Conservation (phyloP, 257 asterid genomes). For the Capsicum rhomboideum region DNA sequence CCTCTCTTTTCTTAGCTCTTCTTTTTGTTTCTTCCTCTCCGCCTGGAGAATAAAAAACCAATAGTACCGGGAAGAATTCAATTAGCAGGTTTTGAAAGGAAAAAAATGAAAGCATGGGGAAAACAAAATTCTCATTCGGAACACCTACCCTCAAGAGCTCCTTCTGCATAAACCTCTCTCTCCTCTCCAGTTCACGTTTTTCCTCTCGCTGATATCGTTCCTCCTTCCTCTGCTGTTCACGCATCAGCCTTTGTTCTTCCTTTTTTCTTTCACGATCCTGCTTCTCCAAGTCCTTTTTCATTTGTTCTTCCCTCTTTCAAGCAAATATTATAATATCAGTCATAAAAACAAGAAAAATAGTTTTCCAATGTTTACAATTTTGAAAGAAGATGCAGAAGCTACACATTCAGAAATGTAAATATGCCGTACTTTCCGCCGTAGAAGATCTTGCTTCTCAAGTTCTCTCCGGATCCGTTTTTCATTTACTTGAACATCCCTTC, state of each 20-base stretch:
- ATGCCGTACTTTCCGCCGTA: conserved; percentile 62
- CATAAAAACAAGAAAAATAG: neutral
- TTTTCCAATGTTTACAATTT: neutral
- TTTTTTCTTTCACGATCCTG: conserved; percentile 86
- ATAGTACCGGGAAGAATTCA: neutral
- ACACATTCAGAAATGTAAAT: neutral
- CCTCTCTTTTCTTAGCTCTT: conserved; percentile 73
- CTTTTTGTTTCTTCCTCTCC: conserved; percentile 92
- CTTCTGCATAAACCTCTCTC: conserved; percentile 86
- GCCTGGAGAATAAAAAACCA: conserved; percentile 35
- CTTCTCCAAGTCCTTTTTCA: conserved; percentile 87
- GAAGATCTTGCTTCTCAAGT: conserved; percentile 78
- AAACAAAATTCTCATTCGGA: neutral
- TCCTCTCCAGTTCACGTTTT: conserved; percentile 94
- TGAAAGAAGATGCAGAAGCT: neutral
- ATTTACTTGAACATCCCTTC: conserved; percentile 61
- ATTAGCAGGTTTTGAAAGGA: neutral
- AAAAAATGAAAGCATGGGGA: neutral
- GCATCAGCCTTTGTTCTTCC: conserved; percentile 72
- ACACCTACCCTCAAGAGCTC: conserved; percentile 64
- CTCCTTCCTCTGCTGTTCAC: conserved; percentile 84
- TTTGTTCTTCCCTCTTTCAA: conserved; percentile 83
- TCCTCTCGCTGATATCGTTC: conserved; percentile 96
- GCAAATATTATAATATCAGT: conserved; percentile 13
- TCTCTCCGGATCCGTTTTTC: conserved; percentile 78